Evolutionary conservation across 768 basidiomycete species (phyloP).

Genomic region (Leccinum subgranulosum): DNA sequence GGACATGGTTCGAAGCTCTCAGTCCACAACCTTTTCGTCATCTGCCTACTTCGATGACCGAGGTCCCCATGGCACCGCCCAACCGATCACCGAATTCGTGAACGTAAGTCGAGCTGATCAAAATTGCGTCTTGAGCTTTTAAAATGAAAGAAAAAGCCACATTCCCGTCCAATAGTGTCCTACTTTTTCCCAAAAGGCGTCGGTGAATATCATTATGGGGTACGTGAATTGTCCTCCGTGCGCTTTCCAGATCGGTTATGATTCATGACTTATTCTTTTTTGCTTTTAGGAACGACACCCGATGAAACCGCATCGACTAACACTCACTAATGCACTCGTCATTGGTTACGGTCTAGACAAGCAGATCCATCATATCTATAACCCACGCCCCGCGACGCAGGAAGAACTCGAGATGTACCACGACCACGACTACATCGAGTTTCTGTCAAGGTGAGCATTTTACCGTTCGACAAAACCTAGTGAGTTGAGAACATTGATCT

Average conservation of each 20-base stretch:
- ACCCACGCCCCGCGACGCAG: slow-evolving; percentile 84
- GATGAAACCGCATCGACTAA: slow-evolving; percentile 97
- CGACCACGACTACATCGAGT: slow-evolving; percentile 93
- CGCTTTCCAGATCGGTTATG: slow-evolving; percentile 1
- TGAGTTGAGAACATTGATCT: not conserved
- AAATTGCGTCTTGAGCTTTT: slow-evolving; percentile 2
- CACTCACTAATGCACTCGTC: slow-evolving; percentile 92
- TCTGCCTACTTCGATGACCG: slow-evolving; percentile 75
- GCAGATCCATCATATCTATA: slow-evolving; percentile 88
- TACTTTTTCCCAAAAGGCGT: slow-evolving; percentile 96
- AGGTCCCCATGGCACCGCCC: slow-evolving; percentile 64
- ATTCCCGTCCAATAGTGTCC: slow-evolving; percentile 75
- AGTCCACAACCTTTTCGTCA: slow-evolving; percentile 63
- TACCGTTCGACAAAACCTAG: not conserved
- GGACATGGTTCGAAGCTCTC: slow-evolving; percentile 36
- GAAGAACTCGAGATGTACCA: slow-evolving; percentile 90
- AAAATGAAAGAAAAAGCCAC: slow-evolving; percentile 25
- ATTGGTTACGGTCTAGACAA: slow-evolving; percentile 96
- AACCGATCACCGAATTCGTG: slow-evolving; percentile 77
- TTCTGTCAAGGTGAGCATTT: slow-evolving; percentile 72
- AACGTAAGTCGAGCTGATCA: slow-evolving; percentile 49
- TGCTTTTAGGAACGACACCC: slow-evolving; percentile 84
- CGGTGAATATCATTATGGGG: slow-evolving; percentile 96
- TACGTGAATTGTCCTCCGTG: slow-evolving; percentile 37
- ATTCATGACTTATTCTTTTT: not conserved